Conservation (phyloP, 805 yeast species). For the Helenozyma rhizophorensis region DNA sequence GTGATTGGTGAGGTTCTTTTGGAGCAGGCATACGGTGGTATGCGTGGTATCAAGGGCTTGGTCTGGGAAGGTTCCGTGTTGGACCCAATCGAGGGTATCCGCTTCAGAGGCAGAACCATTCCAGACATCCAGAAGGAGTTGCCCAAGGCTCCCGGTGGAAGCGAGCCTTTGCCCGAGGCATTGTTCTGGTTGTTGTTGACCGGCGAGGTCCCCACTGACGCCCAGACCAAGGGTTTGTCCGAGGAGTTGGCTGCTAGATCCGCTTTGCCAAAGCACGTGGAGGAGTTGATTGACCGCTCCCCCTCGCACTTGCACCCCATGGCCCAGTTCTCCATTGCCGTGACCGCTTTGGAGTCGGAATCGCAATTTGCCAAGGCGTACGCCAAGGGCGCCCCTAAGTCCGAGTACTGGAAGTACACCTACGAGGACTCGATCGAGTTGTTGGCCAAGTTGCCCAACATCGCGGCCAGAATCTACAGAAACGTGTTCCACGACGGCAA, state of each 20-base stretch:
- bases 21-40: conserved; percentile 56
- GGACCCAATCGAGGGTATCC: conserved; percentile 72
- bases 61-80: conserved; percentile 79
- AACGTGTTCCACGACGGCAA: conserved; percentile 55
- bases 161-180: conserved; percentile 69
- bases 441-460: conserved; percentile 68
- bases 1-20: conserved; percentile 41
- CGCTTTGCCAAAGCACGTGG: conserved; percentile 60
- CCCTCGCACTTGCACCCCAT: conserved; percentile 75
- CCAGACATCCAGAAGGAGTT: conserved; percentile 63
- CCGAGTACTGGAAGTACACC: conserved; percentile 70
- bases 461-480: conserved; percentile 72
- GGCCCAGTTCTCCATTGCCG: conserved; percentile 78
- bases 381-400: conserved; percentile 63
- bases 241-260: conserved; percentile 63
- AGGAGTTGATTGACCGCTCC: conserved; percentile 54
- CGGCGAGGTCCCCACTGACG: conserved; percentile 62
- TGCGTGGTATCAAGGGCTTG: conserved; percentile 72
- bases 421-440: conserved; percentile 68
- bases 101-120: conserved; percentile 74
- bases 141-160: conserved; percentile 56
- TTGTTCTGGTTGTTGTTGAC: conserved; percentile 77
- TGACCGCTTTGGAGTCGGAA: conserved; percentile 67
- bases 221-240: conserved; percentile 53
- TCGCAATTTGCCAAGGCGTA: conserved; percentile 70